Evolutionary conservation across 768 basidiomycete genomes (phyloP).

Genomic region (Pleurotus platypus): DNA sequence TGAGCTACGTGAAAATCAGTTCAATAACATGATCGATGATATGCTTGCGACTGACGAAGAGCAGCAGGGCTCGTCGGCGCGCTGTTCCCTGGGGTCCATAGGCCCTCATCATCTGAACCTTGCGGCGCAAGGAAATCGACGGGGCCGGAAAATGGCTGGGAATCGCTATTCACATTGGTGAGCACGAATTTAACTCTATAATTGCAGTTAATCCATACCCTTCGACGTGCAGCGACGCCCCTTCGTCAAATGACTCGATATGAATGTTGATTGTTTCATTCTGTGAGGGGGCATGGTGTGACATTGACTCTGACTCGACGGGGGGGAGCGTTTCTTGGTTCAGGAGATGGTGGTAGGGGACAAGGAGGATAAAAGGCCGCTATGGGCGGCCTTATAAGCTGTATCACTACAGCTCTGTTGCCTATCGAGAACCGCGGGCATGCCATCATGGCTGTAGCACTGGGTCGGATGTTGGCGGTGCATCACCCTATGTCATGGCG

Average conservation of each 20-base stretch:
- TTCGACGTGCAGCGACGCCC: neutral
- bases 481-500: neutral
- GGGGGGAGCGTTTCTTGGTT: too few relatives aligned
- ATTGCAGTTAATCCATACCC: neutral
- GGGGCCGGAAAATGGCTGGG: neutral
- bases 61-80: neutral
- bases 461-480: neutral
- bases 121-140: neutral
- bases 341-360: neutral
- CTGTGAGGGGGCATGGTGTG: neutral
- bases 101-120: neutral
- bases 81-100: constrained; percentile 1
- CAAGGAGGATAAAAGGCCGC: neutral
- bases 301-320: neutral
- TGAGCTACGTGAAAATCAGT: neutral
- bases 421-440: neutral
- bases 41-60: neutral
- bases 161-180: too few relatives aligned
- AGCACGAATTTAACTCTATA: neutral
- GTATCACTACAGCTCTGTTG: neutral
- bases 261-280: neutral
- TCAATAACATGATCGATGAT: neutral
- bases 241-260: neutral
- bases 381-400: neutral
- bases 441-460: neutral